Percentiles rank a stretch among this genome's conserved stretches.
These are phyloP conservation scores for Trichophyton benhamiae DNA, from an alignment of 2,329 filamentous ascomycete species.

Conservation along the genomic window DNA sequence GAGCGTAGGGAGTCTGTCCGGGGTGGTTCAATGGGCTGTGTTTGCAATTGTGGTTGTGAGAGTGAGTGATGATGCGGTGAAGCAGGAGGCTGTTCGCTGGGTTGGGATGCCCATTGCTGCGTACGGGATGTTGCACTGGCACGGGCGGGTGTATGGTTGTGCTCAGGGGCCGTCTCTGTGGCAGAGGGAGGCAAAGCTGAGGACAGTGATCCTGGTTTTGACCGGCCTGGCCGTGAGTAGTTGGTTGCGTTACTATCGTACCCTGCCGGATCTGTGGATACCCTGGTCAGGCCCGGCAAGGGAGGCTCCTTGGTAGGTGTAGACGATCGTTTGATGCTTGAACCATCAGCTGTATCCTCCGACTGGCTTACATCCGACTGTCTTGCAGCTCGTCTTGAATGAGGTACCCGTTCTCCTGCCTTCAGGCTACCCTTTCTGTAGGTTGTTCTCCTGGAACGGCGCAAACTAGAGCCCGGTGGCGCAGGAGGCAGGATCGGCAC, in stretches of 20 bases:
- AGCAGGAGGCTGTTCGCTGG: slow-evolving; percentile 29
- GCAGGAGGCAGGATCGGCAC: slow-evolving; percentile 73
- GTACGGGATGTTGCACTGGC: slow-evolving; percentile 27
- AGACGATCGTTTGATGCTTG: slow-evolving; percentile 22
- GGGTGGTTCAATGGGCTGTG: background rate
- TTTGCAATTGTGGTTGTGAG: slow-evolving; percentile 13
- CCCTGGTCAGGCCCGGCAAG: slow-evolving; percentile 24
- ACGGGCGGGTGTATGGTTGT: slow-evolving; percentile 18
- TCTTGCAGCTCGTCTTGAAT: slow-evolving; percentile 59
- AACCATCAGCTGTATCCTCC: slow-evolving; percentile 33
- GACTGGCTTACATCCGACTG: slow-evolving; percentile 27
- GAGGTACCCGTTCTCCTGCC: slow-evolving; percentile 61
- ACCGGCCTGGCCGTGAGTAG: slow-evolving; percentile 27
- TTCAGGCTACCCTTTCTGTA: slow-evolving; percentile 81
- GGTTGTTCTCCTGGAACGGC: slow-evolving; percentile 81
- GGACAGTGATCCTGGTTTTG: slow-evolving; percentile 15
- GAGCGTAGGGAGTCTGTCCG: background rate
- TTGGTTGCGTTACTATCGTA: slow-evolving; percentile 31
- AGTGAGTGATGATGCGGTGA: slow-evolving; percentile 7
- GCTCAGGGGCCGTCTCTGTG: slow-evolving; percentile 4
- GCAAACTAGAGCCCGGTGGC: slow-evolving; percentile 62
- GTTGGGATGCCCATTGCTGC: slow-evolving; percentile 44
- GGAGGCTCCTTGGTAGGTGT: slow-evolving; percentile 25
- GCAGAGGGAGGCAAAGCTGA: slow-evolving; percentile 10
- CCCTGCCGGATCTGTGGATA: slow-evolving; percentile 27